phyloP scores from a whole-genome alignment of 108 stramenopile genomes.

The Cyclotella sp. region DNA sequence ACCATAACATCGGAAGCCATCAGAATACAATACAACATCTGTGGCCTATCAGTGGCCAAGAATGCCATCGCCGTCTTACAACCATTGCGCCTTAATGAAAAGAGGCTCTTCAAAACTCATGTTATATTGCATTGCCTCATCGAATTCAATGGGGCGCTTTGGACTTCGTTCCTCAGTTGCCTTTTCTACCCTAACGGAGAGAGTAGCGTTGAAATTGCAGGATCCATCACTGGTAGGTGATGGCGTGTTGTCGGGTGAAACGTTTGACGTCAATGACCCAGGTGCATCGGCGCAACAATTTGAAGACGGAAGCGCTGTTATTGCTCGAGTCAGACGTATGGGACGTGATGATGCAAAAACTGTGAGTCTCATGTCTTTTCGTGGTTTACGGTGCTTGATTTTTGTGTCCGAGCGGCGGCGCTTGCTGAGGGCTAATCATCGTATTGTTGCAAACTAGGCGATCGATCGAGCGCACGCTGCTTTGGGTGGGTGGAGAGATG shows the following conservation, averaged over 20 bases:
- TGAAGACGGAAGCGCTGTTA: constrained; percentile 38
- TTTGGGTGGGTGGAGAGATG: constrained; percentile 66
- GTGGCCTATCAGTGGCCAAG: no score
- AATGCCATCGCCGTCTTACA: no score
- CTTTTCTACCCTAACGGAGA: constrained; percentile 14
- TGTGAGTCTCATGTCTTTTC: constrained; percentile 5
- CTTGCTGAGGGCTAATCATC: not conserved
- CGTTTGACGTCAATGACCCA: constrained; percentile 44
- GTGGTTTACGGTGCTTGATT: no score
- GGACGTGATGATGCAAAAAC: constrained; percentile 38
- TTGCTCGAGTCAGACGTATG: constrained; percentile 41
- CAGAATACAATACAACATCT: no score
- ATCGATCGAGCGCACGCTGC: constrained; percentile 49
- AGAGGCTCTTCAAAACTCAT: not conserved
- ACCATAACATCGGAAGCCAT: no score
- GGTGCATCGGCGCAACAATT: constrained; percentile 39
- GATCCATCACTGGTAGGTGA: constrained; percentile 50
- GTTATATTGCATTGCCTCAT: constrained; percentile 9
- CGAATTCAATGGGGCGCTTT: not conserved
- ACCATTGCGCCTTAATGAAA: not conserved
- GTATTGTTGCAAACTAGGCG: constrained; percentile 14
- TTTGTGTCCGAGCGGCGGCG: not conserved
- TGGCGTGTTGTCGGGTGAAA: not conserved
- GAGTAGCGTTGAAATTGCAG: constrained; percentile 22
- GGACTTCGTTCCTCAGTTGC: constrained; percentile 9